Conservation (phyloP, 805 yeast genomes). For the Candida caryicola region DNA sequence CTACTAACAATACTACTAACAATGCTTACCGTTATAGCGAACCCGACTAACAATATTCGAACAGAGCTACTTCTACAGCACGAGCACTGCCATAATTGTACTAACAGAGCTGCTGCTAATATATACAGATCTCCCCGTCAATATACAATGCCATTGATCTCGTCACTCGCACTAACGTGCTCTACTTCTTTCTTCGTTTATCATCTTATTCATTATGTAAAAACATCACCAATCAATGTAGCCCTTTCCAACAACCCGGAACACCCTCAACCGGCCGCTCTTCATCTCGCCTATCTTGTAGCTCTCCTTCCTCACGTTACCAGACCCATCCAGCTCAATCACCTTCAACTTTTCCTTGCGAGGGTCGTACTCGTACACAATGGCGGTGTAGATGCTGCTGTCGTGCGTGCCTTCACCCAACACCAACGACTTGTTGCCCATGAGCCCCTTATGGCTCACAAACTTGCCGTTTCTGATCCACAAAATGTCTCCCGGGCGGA, state of each 20-base stretch:
- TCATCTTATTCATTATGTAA: neutral
- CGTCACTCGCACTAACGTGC: too few species aligned
- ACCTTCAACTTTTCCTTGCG: slow-evolving; percentile 70
- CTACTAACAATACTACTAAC: too few species aligned
- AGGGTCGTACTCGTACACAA: slow-evolving; percentile 72
- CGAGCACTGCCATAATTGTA: too few species aligned
- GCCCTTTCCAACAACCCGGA: slow-evolving; percentile 71
- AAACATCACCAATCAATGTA: slow-evolving; percentile 65
- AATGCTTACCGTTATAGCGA: too few species aligned
- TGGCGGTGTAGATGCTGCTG: slow-evolving; percentile 37
- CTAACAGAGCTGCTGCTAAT: too few species aligned
- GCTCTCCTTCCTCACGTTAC: slow-evolving; percentile 55
- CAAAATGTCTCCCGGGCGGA: slow-evolving; percentile 81
- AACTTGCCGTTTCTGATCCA: slow-evolving; percentile 76
- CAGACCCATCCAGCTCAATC: slow-evolving; percentile 50
- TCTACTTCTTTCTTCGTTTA: too few species aligned
- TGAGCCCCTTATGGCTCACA: slow-evolving; percentile 58
- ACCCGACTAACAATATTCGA: too few species aligned
- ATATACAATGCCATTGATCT: too few species aligned
- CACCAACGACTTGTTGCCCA: slow-evolving; percentile 36
- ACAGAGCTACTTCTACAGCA: too few species aligned
- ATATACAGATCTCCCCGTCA: too few species aligned
- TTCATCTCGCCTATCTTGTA: slow-evolving; percentile 71
- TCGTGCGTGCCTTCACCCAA: slow-evolving; percentile 52
- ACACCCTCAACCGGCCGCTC: slow-evolving; percentile 76